Evolutionary conservation across 768 basidiomycete species (phyloP).

Genomic region (Artomyces pyxidatus): DNA sequence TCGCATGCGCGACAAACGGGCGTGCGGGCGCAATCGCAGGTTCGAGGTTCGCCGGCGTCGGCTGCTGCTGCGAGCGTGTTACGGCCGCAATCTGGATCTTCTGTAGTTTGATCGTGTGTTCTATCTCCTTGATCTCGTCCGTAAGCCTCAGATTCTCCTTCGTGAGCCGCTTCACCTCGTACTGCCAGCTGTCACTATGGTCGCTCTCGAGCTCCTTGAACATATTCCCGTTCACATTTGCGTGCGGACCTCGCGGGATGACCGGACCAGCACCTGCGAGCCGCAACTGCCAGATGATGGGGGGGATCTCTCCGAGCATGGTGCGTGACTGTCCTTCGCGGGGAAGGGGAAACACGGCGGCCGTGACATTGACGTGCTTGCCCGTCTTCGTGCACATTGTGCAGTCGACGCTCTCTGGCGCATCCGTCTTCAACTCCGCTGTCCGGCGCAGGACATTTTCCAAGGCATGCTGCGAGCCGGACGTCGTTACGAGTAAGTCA

Average conservation of each 20-base stretch:
- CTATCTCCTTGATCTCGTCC: conserved; percentile 60
- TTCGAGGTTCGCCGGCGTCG: too few species aligned
- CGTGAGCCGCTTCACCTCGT: conserved; percentile 79
- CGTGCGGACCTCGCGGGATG: conserved; percentile 2
- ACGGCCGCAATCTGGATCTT: too few species aligned
- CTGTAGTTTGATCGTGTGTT: too few species aligned
- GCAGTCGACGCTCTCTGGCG: conserved; percentile 9
- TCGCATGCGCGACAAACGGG: too few species aligned
- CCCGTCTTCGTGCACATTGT: conserved; percentile 6
- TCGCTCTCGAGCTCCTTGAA: conserved; percentile 66
- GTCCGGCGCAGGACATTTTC: conserved; percentile 16
- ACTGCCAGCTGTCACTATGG: conserved; percentile 84
- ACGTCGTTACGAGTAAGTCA: conserved; percentile 27
- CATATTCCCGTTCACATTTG: conserved; percentile 35
- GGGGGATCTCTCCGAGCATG: conserved; percentile 9
- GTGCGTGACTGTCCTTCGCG: too few species aligned
- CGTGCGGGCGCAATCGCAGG: too few species aligned
- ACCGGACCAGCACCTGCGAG: conserved; percentile 4
- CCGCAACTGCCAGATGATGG: conserved; percentile 22
- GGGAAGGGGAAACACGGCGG: conserved; percentile 14
- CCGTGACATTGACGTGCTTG: conserved; percentile 1
- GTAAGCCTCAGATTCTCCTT: conserved; percentile 57
- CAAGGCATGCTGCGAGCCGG: background rate
- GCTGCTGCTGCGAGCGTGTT: too few species aligned
- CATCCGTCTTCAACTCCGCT: conserved; percentile 4